phyloP scores from a whole-genome alignment of 352 stramenopile species.

The Thalassiosira sp. region DNA sequence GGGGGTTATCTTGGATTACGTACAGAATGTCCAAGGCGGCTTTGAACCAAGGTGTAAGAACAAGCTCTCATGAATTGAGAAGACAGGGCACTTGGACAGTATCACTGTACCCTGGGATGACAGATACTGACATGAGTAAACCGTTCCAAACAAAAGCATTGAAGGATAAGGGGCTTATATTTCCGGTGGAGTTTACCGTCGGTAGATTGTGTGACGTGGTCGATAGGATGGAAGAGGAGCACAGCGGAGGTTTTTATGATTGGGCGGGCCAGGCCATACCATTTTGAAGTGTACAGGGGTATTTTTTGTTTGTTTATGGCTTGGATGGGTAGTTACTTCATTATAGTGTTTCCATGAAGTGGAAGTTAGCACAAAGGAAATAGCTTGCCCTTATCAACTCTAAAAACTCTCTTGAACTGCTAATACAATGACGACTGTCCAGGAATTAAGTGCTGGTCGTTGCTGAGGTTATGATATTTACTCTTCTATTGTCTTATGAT shows the following conservation, averaged over 20 bases:
- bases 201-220: slow-evolving; percentile 76
- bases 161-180: slow-evolving; percentile 73
- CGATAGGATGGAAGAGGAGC: slow-evolving; percentile 77
- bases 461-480: too few species aligned
- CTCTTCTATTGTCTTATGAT: too few species aligned
- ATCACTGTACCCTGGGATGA: slow-evolving; percentile 86
- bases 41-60: slow-evolving; percentile 84
- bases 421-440: too few species aligned
- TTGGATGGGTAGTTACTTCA: too few species aligned
- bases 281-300: slow-evolving; percentile 59
- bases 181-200: slow-evolving; percentile 84
- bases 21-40: slow-evolving; percentile 86
- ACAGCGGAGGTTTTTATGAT: slow-evolving; percentile 83
- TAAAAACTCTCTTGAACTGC: too few species aligned
- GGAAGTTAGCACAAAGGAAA: too few species aligned
- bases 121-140: slow-evolving; percentile 84
- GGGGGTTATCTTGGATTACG: slow-evolving; percentile 86
- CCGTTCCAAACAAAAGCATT: slow-evolving; percentile 84
- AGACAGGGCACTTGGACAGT: slow-evolving; percentile 73
- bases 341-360: too few species aligned
- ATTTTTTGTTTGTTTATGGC: too few species aligned
- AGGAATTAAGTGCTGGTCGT: too few species aligned
- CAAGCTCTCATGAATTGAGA: slow-evolving; percentile 81
- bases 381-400: too few species aligned
- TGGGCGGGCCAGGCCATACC: slow-evolving; percentile 80